Percentiles rank a stretch among this genome's conserved stretches.
These are phyloP conservation scores for Kwoniella bestiolae DNA, from an alignment of 768 basidiomycete species.

Conservation along the genomic window DNA sequence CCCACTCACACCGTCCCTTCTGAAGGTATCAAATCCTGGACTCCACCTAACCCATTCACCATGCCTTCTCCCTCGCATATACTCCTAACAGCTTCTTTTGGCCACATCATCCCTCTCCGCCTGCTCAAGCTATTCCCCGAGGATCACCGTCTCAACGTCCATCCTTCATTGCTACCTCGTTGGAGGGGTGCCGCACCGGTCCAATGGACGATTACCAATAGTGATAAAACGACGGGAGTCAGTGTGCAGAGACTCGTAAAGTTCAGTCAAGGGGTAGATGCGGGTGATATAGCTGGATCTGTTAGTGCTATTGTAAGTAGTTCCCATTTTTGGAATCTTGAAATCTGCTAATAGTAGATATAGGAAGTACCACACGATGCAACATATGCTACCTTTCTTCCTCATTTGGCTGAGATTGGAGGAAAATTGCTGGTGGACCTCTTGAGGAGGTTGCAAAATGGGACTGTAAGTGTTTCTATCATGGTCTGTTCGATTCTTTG, in stretches of 20 bases:
- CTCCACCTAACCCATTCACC: slow-evolving; percentile 60
- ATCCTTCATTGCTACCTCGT: slow-evolving; percentile 81
- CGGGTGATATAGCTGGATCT: slow-evolving; percentile 70
- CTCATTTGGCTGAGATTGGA: slow-evolving; percentile 67
- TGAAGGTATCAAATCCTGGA: slow-evolving; percentile 69
- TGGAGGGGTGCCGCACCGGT: slow-evolving; percentile 93
- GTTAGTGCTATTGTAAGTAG: slow-evolving; percentile 64
- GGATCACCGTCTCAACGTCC: slow-evolving; percentile 74
- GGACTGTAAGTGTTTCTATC: slow-evolving; percentile 60
- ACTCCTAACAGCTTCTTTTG: slow-evolving; percentile 87
- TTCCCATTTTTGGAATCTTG: neutral
- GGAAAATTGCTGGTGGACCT: slow-evolving; percentile 74
- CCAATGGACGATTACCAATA: slow-evolving; percentile 76
- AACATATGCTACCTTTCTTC: slow-evolving; percentile 66
- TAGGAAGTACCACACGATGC: slow-evolving; percentile 65
- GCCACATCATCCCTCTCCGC: slow-evolving; percentile 72
- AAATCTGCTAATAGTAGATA: neutral
- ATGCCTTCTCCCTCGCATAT: slow-evolving; percentile 58
- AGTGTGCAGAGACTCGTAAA: slow-evolving; percentile 67
- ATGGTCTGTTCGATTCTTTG: too few species aligned
- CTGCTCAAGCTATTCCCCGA: slow-evolving; percentile 69
- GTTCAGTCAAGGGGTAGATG: slow-evolving; percentile 77
- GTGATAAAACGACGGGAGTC: slow-evolving; percentile 73
- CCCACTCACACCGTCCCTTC: slow-evolving; percentile 69
- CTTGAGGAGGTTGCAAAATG: slow-evolving; percentile 67